A percentile compares a stretch with the other conserved stretches of the same genome.
Conservation (phyloP, 2,329 filamentous ascomycete species). For the Hypoxylon sp. region DNA sequence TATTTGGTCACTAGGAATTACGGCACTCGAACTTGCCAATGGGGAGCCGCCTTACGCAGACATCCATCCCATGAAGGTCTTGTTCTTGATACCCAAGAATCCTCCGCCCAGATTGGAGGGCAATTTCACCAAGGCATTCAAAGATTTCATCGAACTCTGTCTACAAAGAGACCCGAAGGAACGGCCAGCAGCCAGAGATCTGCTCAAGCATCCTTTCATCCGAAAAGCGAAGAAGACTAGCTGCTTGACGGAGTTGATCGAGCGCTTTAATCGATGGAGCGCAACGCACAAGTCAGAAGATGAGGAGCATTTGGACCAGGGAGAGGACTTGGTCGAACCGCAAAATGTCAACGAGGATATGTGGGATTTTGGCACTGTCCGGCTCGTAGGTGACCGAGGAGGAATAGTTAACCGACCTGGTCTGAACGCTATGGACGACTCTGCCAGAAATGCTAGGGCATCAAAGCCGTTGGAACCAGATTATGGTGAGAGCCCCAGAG, state of each 20-base stretch:
- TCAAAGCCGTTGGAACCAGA: conserved; percentile 68
- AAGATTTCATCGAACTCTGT: conserved; percentile 87
- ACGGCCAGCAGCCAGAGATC: conserved; percentile 85
- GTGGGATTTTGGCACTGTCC: conserved; percentile 98
- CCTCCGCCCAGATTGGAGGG: conserved; percentile 85
- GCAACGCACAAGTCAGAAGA: conserved; percentile 81
- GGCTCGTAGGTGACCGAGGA: conserved; percentile 79
- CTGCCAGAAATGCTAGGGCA: conserved; percentile 81
- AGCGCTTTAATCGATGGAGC: conserved; percentile 89
- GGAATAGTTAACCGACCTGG: conserved; percentile 70
- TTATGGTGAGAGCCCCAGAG: conserved; percentile 67
- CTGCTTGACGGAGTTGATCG: conserved; percentile 96
- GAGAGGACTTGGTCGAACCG: conserved; percentile 70
- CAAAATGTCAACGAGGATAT: conserved; percentile 81
- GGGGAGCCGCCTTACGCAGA: conserved; percentile 96
- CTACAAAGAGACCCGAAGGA: conserved; percentile 91
- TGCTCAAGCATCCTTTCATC: conserved; percentile 92
- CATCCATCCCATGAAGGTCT: conserved; percentile 98
- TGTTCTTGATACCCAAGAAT: conserved; percentile 97
- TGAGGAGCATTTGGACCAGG: conserved; percentile 75
- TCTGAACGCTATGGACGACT: conserved; percentile 81
- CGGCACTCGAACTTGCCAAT: conserved; percentile 89
- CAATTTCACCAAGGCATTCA: conserved; percentile 85
- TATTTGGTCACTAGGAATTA: conserved; percentile 97
- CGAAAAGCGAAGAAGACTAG: conserved; percentile 93